Conservation (phyloP, 768 basidiomycete genomes). For the Tephrocybe sp. region DNA sequence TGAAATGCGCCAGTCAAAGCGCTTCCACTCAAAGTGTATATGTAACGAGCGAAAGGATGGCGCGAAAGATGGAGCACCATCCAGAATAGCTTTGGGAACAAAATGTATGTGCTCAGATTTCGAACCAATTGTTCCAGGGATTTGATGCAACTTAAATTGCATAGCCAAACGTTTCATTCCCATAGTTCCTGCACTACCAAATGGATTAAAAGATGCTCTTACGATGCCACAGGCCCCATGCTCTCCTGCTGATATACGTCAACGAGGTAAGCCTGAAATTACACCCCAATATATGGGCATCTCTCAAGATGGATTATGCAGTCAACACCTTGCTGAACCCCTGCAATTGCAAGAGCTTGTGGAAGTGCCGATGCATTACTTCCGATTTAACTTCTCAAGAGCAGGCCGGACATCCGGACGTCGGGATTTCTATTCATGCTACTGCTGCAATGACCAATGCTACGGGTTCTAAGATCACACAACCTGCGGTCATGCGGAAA, state of each 20-base stretch:
- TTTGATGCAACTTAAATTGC: background rate
- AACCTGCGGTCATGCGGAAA: background rate
- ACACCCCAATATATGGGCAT: constrained; percentile 12
- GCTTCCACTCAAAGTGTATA: constrained; percentile 79
- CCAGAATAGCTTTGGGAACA: constrained; percentile 31
- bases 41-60: constrained; percentile 47
- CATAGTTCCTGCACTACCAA: constrained; percentile 68
- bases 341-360: constrained; percentile 55
- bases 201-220: constrained; percentile 63
- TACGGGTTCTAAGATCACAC: constrained; percentile 15
- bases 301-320: constrained; percentile 23
- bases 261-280: constrained; percentile 47
- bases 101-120: constrained; percentile 34
- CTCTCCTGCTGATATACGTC: constrained; percentile 41
- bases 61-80: constrained; percentile 23
- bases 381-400: constrained; percentile 5
- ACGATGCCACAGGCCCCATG: constrained; percentile 25
- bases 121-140: background rate
- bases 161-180: constrained; percentile 68
- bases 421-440: constrained; percentile 34
- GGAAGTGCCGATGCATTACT: constrained; percentile 50
- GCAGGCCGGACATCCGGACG: constrained; percentile 5
- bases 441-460: constrained; percentile 31
- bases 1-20: constrained; percentile 75
- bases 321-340: constrained; percentile 64